A percentile compares a stretch with the other conserved stretches of the same genome.
Evolutionary conservation across 768 basidiomycete species (phyloP).

Genomic region (Gelatoporia subvermispora): DNA sequence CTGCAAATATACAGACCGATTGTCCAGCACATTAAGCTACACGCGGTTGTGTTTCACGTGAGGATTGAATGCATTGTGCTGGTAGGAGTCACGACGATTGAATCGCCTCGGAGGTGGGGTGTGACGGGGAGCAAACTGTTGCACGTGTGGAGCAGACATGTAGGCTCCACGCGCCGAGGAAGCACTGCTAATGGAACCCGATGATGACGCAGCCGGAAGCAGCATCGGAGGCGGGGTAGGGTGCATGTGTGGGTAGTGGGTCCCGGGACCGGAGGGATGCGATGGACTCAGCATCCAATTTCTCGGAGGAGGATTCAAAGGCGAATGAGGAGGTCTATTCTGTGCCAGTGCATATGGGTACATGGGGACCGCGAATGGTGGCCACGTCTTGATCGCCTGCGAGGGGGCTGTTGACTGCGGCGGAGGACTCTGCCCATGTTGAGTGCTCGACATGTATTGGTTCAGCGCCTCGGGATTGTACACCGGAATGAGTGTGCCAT

Average conservation of each 20-base stretch:
- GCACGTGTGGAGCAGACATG: neutral
- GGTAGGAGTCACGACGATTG: neutral
- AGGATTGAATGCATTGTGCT: neutral
- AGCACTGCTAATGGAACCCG: constrained; percentile 4
- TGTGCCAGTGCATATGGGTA: constrained; percentile 8
- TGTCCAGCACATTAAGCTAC: too few species aligned
- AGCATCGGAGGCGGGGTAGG: neutral
- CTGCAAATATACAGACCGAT: too few species aligned
- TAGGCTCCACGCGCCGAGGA: constrained; percentile 5
- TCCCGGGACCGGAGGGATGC: neutral
- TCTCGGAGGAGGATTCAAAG: neutral
- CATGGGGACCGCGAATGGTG: constrained; percentile 2
- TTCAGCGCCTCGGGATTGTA: constrained; percentile 69
- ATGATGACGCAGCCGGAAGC: neutral
- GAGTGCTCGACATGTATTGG: constrained; percentile 51
- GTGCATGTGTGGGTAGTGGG: neutral
- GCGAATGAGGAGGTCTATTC: neutral
- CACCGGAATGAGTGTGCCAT: constrained; percentile 66
- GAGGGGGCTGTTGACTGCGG: neutral
- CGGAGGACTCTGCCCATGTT: constrained; percentile 27
- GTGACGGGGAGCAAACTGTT: neutral
- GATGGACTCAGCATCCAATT: constrained; percentile 2
- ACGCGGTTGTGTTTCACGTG: neutral
- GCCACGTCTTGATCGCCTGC: neutral
- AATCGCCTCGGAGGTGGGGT: constrained; percentile 1